Conservation (phyloP, 768 basidiomycete species). For the Mycena vitilis region DNA sequence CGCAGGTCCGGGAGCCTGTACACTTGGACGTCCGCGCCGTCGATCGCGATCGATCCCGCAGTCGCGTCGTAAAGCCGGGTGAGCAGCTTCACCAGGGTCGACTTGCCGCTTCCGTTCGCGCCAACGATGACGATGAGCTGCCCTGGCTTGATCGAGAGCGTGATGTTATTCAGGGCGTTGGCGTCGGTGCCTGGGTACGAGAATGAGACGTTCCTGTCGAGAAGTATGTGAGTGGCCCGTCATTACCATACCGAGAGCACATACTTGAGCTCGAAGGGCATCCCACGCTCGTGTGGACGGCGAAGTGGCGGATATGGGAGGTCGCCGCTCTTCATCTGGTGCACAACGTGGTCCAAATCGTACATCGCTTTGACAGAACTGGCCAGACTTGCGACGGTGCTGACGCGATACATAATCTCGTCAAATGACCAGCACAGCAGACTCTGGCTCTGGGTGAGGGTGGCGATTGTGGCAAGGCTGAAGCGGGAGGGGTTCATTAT, state of each 20-base stretch:
- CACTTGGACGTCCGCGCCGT: slow-evolving; percentile 47
- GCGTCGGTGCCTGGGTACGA: slow-evolving; percentile 46
- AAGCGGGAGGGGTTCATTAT: slow-evolving; percentile 26
- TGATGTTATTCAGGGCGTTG: slow-evolving; percentile 46
- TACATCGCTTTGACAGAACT: slow-evolving; percentile 20
- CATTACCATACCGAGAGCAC: neutral
- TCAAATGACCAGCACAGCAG: slow-evolving; percentile 24
- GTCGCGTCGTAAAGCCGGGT: slow-evolving; percentile 48
- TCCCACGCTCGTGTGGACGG: slow-evolving; percentile 25
- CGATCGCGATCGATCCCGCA: slow-evolving; percentile 52
- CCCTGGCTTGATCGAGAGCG: slow-evolving; percentile 54
- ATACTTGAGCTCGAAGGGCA: slow-evolving; percentile 31
- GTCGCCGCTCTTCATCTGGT: slow-evolving; percentile 25
- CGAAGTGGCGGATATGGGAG: slow-evolving; percentile 28
- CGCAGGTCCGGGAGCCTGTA: slow-evolving; percentile 50
- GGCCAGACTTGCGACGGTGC: neutral
- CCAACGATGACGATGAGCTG: slow-evolving; percentile 60
- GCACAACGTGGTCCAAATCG: slow-evolving; percentile 25
- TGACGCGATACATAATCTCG: neutral
- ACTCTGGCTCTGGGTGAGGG: slow-evolving; percentile 29
- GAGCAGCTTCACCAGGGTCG: slow-evolving; percentile 57
- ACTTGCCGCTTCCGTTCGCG: slow-evolving; percentile 58
- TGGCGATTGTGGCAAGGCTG: slow-evolving; percentile 24
- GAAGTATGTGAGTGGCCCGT: neutral
- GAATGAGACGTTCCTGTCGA: slow-evolving; percentile 52